Evolutionary conservation across 2,329 filamentous ascomycete genomes (phyloP).

Genomic region (Coniochaeta pulveracea): DNA sequence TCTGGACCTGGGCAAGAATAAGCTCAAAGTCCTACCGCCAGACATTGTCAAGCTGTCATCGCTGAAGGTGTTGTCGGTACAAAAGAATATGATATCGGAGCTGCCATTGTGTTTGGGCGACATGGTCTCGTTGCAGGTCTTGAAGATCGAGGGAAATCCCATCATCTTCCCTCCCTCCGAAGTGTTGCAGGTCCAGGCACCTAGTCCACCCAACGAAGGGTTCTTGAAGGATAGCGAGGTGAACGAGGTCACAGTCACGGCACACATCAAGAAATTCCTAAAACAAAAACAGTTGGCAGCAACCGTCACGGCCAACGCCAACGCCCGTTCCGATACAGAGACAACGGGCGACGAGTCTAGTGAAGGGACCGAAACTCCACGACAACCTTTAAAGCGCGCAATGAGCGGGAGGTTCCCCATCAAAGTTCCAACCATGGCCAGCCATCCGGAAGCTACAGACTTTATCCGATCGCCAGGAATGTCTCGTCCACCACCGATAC

Average conservation of each 20-base stretch:
- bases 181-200: conserved; percentile 47
- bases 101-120: conserved; percentile 77
- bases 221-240: conserved; percentile 51
- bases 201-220: conserved; percentile 43
- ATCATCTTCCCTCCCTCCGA: conserved; percentile 69
- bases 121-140: conserved; percentile 77
- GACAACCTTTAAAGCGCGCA: conserved; percentile 47
- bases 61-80: conserved; percentile 78
- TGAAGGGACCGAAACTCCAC: conserved; percentile 71
- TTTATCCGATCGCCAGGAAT: conserved; percentile 56
- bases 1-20: conserved; percentile 83
- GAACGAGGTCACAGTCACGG: conserved; percentile 46
- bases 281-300: conserved; percentile 38
- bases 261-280: conserved; percentile 50
- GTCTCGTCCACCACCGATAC: conserved; percentile 63
- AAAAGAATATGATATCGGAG: conserved; percentile 77
- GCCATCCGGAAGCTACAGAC: conserved; percentile 57
- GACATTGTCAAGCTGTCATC: conserved; percentile 74
- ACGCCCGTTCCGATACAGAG: conserved; percentile 41
- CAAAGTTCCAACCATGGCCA: conserved; percentile 58
- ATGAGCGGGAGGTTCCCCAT: conserved; percentile 57
- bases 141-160: conserved; percentile 85
- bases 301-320: conserved; percentile 21
- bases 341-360: conserved; percentile 50
- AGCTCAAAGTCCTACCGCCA: conserved; percentile 63